Evolutionary conservation across 768 basidiomycete genomes (phyloP).

Genomic region (Myochromella boudieri): DNA sequence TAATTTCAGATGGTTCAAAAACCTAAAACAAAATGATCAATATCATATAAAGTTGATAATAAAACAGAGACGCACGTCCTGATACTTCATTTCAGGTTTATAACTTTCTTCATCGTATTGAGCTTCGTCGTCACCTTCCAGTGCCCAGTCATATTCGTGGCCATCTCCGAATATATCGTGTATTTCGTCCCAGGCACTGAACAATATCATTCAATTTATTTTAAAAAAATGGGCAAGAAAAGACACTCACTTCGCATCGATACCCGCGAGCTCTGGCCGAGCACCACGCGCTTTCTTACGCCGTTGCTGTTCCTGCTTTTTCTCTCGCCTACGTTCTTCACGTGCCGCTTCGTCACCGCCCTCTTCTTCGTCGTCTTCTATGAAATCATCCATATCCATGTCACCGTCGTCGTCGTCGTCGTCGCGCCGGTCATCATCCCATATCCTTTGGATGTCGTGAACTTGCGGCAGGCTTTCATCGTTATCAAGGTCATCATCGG

Average conservation of each 20-base stretch:
- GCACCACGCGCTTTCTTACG: slow-evolving; percentile 62
- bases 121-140: slow-evolving; percentile 76
- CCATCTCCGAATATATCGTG: slow-evolving; percentile 97
- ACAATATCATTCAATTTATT: slow-evolving; percentile 14
- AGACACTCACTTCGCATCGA: slow-evolving; percentile 74
- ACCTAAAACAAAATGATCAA: slow-evolving; percentile 53
- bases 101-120: slow-evolving; percentile 42
- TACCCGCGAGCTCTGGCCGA: slow-evolving; percentile 72
- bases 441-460: slow-evolving; percentile 70
- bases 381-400: slow-evolving; percentile 81
- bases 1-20: slow-evolving; percentile 97
- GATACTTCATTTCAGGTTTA: slow-evolving; percentile 81
- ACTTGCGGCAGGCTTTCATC: slow-evolving; percentile 54
- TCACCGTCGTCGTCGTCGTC: slow-evolving; percentile 76
- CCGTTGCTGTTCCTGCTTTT: slow-evolving; percentile 65
- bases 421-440: slow-evolving; percentile 75
- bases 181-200: slow-evolving; percentile 92
- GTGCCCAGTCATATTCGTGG: slow-evolving; percentile 93
- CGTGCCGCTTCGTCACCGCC: slow-evolving; percentile 75
- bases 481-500: slow-evolving; percentile 73
- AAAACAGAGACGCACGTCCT: slow-evolving; percentile 58
- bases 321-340: slow-evolving; percentile 70
- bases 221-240: not conserved
- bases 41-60: slow-evolving; percentile 1
- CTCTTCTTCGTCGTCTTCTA: slow-evolving; percentile 71